phyloP scores from a whole-genome alignment of 352 stramenopile species.

The Phytopythium sindhum region DNA sequence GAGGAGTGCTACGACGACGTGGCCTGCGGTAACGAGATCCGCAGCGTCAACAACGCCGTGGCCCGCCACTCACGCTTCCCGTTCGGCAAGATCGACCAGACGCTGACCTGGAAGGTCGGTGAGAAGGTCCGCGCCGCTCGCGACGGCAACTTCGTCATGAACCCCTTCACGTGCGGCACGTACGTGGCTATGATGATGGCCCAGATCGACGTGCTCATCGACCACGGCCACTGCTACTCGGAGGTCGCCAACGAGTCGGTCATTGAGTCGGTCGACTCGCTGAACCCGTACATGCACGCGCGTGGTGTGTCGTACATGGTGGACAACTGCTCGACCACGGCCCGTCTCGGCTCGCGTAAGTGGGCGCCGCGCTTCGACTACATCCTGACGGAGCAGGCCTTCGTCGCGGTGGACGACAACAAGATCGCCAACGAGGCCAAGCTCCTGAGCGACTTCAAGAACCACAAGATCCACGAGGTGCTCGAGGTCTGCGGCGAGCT shows the following conservation, averaged over 20 bases:
- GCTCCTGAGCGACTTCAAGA: constrained; percentile 94
- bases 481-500: constrained; percentile 94
- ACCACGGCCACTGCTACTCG: constrained; percentile 96
- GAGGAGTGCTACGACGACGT: constrained; percentile 99
- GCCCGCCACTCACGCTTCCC: constrained; percentile 92
- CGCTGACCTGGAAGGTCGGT: constrained; percentile 95
- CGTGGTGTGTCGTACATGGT: constrained; percentile 98
- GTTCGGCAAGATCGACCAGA: constrained; percentile 98
- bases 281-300: constrained; percentile 99
- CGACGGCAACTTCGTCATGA: constrained; percentile 96
- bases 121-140: constrained; percentile 94
- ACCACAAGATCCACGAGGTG: constrained; percentile 96
- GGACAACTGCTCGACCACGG: constrained; percentile 99
- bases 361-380: constrained; percentile 99
- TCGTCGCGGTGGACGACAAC: constrained; percentile 94
- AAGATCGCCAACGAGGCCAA: constrained; percentile 75
- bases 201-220: constrained; percentile 96
- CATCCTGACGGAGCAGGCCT: constrained; percentile 97
- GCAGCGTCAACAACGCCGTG: constrained; percentile 97
- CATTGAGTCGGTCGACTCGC: constrained; percentile 97
- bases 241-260: constrained; percentile 99
- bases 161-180: constrained; percentile 96
- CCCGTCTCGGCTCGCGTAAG: constrained; percentile 96
- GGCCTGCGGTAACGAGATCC: constrained; percentile 96
- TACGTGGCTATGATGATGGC: constrained; percentile 99